phyloP scores from a whole-genome alignment of 139 green algal species.

The Picochlorum sp. region DNA sequence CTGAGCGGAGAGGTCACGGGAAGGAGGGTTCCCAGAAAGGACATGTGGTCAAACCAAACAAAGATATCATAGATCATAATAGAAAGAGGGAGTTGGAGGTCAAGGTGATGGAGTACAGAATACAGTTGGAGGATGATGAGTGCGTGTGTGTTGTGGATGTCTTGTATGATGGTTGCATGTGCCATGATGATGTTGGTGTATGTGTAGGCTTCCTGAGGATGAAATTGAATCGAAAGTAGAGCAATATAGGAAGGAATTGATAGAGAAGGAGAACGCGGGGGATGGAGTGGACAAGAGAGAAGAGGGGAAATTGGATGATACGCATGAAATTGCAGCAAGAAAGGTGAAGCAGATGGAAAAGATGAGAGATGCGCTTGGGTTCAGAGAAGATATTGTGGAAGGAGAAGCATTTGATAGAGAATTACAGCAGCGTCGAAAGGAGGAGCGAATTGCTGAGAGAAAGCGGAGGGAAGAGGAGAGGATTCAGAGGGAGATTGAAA shows the following conservation, averaged over 20 bases:
- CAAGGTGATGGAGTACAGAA: slow-evolving; percentile 65
- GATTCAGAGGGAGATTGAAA: slow-evolving; percentile 3
- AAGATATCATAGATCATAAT: slow-evolving; percentile 88
- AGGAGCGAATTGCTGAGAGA: slow-evolving; percentile 35
- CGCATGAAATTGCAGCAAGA: slow-evolving; percentile 64
- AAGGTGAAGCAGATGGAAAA: slow-evolving; percentile 81
- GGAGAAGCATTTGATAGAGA: slow-evolving; percentile 89
- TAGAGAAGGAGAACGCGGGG: slow-evolving; percentile 25
- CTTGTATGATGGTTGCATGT: neutral
- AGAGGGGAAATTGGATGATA: slow-evolving; percentile 45
- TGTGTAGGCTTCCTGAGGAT: slow-evolving; percentile 32
- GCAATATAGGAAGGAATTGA: slow-evolving; percentile 1
- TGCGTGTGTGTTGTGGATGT: neutral
- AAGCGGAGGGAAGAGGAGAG: slow-evolving; percentile 38
- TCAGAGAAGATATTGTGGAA: slow-evolving; percentile 58
- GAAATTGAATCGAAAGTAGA: slow-evolving; percentile 47
- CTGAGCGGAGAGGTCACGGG: neutral
- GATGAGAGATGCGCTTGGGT: slow-evolving; percentile 51
- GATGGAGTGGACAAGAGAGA: neutral
- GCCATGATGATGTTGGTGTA: slow-evolving; percentile 8
- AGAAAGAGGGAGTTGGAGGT: slow-evolving; percentile 88
- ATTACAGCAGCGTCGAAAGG: slow-evolving; percentile 52
- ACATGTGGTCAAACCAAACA: slow-evolving; percentile 54
- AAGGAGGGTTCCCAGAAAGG: slow-evolving; percentile 6
- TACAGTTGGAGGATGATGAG: slow-evolving; percentile 76